Base-by-base conservation (phyloP, 2,329 filamentous ascomycete species). In the Hymenotorrendiella dingleyae region DNA sequence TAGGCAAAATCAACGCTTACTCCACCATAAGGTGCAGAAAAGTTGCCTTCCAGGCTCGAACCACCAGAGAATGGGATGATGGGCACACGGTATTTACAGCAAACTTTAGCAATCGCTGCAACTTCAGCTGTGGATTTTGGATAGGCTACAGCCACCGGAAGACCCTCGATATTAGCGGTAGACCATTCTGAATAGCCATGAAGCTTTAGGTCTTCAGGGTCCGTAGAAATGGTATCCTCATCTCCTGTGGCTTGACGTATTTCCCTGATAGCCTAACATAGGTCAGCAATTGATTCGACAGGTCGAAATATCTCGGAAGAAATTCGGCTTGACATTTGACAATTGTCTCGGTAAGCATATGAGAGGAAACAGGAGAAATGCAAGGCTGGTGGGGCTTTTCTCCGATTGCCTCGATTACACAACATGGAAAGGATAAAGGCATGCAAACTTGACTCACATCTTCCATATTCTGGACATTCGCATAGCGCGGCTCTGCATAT, bases 1-100 rank as follows among this genome's bases (percentile, higher is more conserved):
- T 78, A 79, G 1, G 80, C 78, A 62, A 96, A 96, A 59, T 96
- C 90, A 38, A 96, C 84, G 52, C 86, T 91, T 59, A 96, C 78
- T 10, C 90, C 90, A 10, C 89, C 89, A 58, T 82, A 84, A 0
- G 88, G 87, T 11, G 89, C 86, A 0, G 86, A 86, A 63, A 94
- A 94, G 62, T 95, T 93, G 11, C 85, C 90, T 63, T 96, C 90
- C 0, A 96, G 70, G 52, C 85, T 91, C 0, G 86, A 84, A 11
- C 89, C 90, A 3, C 88, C 89, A 1, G 86, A 93, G 60, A 86
- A 95, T 0, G 87, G 84, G 46, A 62, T 84, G 67, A 95, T 85
- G 1, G 90, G 90, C 41, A 95, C 77, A 12, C 75, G 80, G 63
- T 89, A 82, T 61, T 83, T 83, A 65, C 84, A 73, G 66, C 89